These are phyloP conservation scores for Talaromyces marneffei DNA, from an alignment of 2,329 filamentous ascomycete genomes.

Conservation along the genomic window DNA sequence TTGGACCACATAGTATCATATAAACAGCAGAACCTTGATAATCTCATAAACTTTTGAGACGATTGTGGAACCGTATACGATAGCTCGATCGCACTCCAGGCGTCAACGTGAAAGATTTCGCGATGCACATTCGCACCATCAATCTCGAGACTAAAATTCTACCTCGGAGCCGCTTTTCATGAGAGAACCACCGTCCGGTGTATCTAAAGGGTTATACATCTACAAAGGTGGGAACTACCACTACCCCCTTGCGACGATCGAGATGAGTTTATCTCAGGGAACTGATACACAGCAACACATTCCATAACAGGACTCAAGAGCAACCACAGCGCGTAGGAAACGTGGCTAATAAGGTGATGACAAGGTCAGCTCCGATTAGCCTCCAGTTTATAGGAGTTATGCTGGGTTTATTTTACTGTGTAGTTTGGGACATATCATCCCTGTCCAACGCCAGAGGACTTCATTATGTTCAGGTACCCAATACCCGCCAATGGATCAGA, in stretches of 20 bases:
- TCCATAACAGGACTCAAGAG: neutral
- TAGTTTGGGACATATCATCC: conserved; percentile 39
- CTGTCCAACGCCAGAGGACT: conserved; percentile 39
- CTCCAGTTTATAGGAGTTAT: conserved; percentile 43
- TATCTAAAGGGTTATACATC: conserved; percentile 52
- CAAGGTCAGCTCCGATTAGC: conserved; percentile 34
- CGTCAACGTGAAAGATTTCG: conserved; percentile 48
- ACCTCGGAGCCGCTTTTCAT: conserved; percentile 29
- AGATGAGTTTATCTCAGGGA: conserved; percentile 26
- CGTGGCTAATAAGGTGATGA: conserved; percentile 31
- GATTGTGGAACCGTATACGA: conserved; percentile 46
- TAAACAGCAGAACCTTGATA: too few species aligned
- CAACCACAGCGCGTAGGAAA: conserved; percentile 23
- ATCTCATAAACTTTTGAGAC: conserved; percentile 32
- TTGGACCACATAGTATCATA: too few species aligned
- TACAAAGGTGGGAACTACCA: conserved; percentile 49
- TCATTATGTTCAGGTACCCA: conserved; percentile 24
- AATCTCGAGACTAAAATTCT: conserved; percentile 30
- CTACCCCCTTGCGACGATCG: conserved; percentile 43
- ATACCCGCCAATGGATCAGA: neutral
- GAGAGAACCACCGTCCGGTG: conserved; percentile 42
- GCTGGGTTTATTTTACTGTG: conserved; percentile 45
- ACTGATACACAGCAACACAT: neutral
- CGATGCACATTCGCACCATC: conserved; percentile 33
- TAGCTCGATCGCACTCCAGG: conserved; percentile 34